Conservation (phyloP, 371 early-diverging fungal species). For the Rhizomucor miehei region DNA sequence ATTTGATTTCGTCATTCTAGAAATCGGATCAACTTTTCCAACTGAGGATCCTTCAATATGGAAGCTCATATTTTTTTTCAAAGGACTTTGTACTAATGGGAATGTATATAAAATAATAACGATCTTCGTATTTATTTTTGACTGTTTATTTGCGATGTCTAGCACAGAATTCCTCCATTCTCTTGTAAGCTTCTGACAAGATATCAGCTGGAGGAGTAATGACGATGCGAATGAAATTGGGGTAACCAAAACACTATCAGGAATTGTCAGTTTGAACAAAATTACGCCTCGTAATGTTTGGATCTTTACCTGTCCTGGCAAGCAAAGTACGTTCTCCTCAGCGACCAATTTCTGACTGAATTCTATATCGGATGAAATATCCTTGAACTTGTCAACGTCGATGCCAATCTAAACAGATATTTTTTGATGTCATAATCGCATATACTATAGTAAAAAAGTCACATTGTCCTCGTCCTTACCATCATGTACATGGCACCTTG, state of each 20-base stretch:
- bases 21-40: too few relatives aligned
- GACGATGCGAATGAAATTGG: constrained; percentile 80
- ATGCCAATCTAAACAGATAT: constrained; percentile 57
- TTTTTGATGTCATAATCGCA: too few relatives aligned
- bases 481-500: constrained; percentile 96
- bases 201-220: constrained; percentile 75
- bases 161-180: constrained; percentile 79
- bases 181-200: constrained; percentile 69
- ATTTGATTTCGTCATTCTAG: too few relatives aligned
- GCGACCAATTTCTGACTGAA: constrained; percentile 79
- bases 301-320: constrained; percentile 74
- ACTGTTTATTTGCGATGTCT: constrained; percentile 52
- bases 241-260: constrained; percentile 75
- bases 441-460: too few relatives aligned
- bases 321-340: constrained; percentile 83
- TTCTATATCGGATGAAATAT: constrained; percentile 72
- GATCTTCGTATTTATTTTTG: too few relatives aligned
- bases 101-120: too few relatives aligned
- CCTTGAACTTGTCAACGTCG: constrained; percentile 68
- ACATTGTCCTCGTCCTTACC: too few relatives aligned
- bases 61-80: too few relatives aligned
- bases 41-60: too few relatives aligned
- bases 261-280: not conserved
- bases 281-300: not conserved
- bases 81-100: too few relatives aligned